phyloP scores from a whole-genome alignment of 2,329 filamentous ascomycete species.

The Emmonsia crescens region DNA sequence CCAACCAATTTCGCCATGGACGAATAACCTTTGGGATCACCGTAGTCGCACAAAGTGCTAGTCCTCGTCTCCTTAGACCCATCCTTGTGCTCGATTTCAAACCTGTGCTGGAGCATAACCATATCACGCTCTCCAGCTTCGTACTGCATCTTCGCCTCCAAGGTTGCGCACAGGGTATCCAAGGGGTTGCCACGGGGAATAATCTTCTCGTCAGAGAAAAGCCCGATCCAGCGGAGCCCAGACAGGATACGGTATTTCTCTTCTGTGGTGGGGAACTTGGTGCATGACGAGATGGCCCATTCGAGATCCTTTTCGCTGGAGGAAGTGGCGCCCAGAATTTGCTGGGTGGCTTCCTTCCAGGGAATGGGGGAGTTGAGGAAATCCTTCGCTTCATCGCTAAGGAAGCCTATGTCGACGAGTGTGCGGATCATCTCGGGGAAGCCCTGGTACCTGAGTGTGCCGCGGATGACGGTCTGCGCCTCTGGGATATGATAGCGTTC shows the following conservation, averaged over 20 bases:
- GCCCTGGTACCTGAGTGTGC: slow-evolving; percentile 75
- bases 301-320: slow-evolving; percentile 58
- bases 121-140: slow-evolving; percentile 73
- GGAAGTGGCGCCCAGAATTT: slow-evolving; percentile 60
- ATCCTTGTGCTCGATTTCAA: slow-evolving; percentile 73
- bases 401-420: slow-evolving; percentile 82
- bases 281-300: slow-evolving; percentile 63
- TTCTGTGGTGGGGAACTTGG: slow-evolving; percentile 56
- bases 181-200: slow-evolving; percentile 67
- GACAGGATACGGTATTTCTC: slow-evolving; percentile 59
- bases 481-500: slow-evolving; percentile 89
- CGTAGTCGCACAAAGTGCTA: slow-evolving; percentile 74
- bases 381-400: slow-evolving; percentile 57
- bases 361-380: slow-evolving; percentile 56
- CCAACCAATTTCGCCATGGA: slow-evolving; percentile 79
- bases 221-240: slow-evolving; percentile 60
- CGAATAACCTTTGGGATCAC: slow-evolving; percentile 65
- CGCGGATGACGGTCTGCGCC: slow-evolving; percentile 73
- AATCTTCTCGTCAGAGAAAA: slow-evolving; percentile 59
- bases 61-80: slow-evolving; percentile 66
- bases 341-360: slow-evolving; percentile 78
- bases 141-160: slow-evolving; percentile 89
- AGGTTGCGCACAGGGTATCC: slow-evolving; percentile 78
- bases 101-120: slow-evolving; percentile 54
- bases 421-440: slow-evolving; percentile 85